These are phyloP conservation scores for Thelonectria discophora DNA, from an alignment of 2,329 filamentous ascomycete species.

Conservation along the genomic window DNA sequence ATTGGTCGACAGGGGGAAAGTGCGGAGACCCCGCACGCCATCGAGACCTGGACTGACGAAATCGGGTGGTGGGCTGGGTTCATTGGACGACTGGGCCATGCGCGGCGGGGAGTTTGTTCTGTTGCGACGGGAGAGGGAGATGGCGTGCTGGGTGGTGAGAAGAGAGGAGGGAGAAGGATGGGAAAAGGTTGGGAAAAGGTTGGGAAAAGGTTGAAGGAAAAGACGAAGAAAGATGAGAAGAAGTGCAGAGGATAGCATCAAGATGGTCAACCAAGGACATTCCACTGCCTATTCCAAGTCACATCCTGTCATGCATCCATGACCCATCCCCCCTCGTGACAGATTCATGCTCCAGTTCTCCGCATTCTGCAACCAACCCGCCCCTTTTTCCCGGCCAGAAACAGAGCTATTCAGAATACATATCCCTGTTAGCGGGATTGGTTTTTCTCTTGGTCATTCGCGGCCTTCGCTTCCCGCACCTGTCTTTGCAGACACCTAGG, in stretches of 20 bases:
- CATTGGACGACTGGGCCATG: conserved; percentile 30
- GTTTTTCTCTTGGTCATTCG: not conserved
- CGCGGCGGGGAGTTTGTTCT: conserved; percentile 1
- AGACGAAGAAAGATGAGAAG: not conserved
- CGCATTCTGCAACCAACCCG: not conserved
- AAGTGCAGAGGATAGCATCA: not conserved
- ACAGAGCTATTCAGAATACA: no score
- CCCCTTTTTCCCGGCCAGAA: conserved; percentile 2
- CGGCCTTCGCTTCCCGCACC: not conserved
- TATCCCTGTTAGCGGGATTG: not conserved
- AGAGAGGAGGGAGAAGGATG: not conserved
- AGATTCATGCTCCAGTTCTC: not conserved
- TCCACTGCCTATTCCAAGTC: no score
- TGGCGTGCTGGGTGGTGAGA: conserved; percentile 34
- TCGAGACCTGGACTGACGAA: conserved; percentile 32
- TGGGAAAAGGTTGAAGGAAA: not conserved
- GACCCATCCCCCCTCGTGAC: conserved; percentile 6
- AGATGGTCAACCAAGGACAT: not conserved
- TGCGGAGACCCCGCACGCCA: conserved; percentile 42
- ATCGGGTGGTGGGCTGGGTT: conserved; percentile 22
- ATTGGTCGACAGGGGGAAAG: conserved; percentile 24
- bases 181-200: not conserved
- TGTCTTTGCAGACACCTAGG: no score
- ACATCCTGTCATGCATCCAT: not conserved
- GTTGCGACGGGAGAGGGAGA: not conserved